A percentile compares a stretch with the other conserved stretches of the same genome.
Evolutionary conservation across 1,284 basidiomycete genomes (phyloP).

Genomic region (Golubevia pallescens): DNA sequence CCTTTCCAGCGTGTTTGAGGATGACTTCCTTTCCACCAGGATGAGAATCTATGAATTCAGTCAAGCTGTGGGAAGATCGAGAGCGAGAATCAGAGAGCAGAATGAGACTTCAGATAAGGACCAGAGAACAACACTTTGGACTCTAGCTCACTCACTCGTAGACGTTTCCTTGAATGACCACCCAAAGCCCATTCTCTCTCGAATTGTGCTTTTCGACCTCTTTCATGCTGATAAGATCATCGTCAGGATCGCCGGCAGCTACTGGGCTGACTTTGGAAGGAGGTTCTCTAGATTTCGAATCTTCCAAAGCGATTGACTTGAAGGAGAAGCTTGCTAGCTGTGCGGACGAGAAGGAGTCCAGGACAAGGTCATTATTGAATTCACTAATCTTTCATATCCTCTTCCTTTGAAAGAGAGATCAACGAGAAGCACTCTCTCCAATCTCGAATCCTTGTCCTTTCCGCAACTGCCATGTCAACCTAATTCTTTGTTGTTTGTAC

Average conservation of each 20-base stretch:
- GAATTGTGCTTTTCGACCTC: constrained; percentile 42
- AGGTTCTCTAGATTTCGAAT: background rate
- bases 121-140: no score
- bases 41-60: constrained; percentile 78
- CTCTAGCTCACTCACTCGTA: constrained; percentile 51
- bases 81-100: background rate
- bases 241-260: constrained; percentile 3
- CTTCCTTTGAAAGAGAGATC: no score
- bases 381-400: no score
- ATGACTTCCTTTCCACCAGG: constrained; percentile 81
- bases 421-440: no score
- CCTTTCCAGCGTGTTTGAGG: constrained; percentile 77
- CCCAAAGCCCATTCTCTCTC: constrained; percentile 37
- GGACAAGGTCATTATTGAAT: no score
- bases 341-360: no score
- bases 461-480: no score
- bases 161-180: constrained; percentile 55
- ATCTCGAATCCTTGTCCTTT: no score
- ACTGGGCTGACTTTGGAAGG: background rate
- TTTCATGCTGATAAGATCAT: constrained; percentile 40
- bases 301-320: background rate
- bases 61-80: constrained; percentile 66
- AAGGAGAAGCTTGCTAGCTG: no score
- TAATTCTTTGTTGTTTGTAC: no score
- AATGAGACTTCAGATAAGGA: background rate